Evolutionary conservation across 306 rosid species (phyloP), one percentile per base, ranked within the genome.

Genomic region (Cucurbita pepo): DNA sequence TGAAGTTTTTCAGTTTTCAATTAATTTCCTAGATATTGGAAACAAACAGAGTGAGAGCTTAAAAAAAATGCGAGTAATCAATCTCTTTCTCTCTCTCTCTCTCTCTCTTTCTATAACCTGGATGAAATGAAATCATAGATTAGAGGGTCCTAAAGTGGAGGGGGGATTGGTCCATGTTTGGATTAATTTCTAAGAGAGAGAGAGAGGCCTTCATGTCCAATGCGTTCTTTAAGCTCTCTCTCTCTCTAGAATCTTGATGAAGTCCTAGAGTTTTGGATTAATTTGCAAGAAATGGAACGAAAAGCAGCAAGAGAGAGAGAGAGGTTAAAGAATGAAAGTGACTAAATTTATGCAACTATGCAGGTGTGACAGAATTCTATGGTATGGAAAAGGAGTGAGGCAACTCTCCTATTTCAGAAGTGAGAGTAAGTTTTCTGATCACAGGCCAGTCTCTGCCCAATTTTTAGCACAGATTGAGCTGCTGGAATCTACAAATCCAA

Each of bases 401-500:
- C 95, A 90, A 85, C 86, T 91, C 72, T 83, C 93, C 37, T 94
- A 94, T 82, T 75, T 90, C 63, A 85, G 99, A 44, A 85, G 91
- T 63, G 99, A 94, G 75, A 94, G 90, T 76, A 94, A 89, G 81
- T 94, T 94, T 77, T 94, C 99, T 16, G 99, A 94, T 69, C 99
- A 94, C 82, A 86, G 99, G 6, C 99, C 99, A 0, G 99, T 94
- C 73, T 87, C 96, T 69, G 99, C 96, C 13, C 81, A 89, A 71
- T 94, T 94, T 80, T 85, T 94, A n/a, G 81, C 95, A 59, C 89
- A 89, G 44, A 75, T 90, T 60, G 91, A 90, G 69, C 70, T 77
- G 76, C 80, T 53, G 66, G 77, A 84, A 67, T 79, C 87, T 73
- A 80, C 81, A 18, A 82, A 40, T 22, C 77, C 75, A 76, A 85